Conservation (phyloP, 1,139 yeast genomes). For the Lodderomyces parapsilosis region DNA sequence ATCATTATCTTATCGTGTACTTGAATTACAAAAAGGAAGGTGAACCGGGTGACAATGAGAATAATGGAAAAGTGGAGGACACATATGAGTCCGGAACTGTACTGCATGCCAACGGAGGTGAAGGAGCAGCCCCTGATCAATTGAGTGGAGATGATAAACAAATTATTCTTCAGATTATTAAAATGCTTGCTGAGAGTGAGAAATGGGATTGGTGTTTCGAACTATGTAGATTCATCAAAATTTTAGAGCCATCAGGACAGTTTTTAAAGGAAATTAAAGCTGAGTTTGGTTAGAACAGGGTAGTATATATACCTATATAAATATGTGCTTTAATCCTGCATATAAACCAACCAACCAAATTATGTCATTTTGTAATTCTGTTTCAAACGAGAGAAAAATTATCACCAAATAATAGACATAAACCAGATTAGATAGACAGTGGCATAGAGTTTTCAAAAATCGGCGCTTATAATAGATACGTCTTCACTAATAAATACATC, state of each 20-base stretch:
- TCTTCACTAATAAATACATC: neutral
- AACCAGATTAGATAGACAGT: neutral
- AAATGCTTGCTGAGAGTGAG: conserved; percentile 29
- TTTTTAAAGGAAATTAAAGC: conserved; percentile 21
- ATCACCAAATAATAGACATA: neutral
- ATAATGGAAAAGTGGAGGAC: too few relatives aligned
- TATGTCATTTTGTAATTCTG: conserved; percentile 21
- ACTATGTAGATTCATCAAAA: conserved; percentile 43
- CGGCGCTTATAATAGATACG: neutral
- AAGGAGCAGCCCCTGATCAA: too few relatives aligned
- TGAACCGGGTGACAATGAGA: conserved; percentile 16
- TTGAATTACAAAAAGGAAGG: conserved; percentile 40
- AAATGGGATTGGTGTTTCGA: conserved; percentile 50
- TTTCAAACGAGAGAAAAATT: conserved; percentile 5
- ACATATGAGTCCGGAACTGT: neutral
- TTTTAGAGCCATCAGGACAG: conserved; percentile 40
- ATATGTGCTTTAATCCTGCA: conserved; percentile 9
- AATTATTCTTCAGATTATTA: conserved; percentile 35
- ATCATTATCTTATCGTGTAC: conserved; percentile 42
- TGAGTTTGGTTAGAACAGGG: conserved; percentile 6
- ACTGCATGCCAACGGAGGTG: neutral
- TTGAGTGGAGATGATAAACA: conserved; percentile 31
- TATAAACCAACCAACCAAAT: conserved; percentile 27
- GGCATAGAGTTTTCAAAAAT: neutral
- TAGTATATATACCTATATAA: neutral